Evolutionary conservation across 176 grass and related monocot species (phyloP).

Genomic region (Neostapfia colusana): DNA sequence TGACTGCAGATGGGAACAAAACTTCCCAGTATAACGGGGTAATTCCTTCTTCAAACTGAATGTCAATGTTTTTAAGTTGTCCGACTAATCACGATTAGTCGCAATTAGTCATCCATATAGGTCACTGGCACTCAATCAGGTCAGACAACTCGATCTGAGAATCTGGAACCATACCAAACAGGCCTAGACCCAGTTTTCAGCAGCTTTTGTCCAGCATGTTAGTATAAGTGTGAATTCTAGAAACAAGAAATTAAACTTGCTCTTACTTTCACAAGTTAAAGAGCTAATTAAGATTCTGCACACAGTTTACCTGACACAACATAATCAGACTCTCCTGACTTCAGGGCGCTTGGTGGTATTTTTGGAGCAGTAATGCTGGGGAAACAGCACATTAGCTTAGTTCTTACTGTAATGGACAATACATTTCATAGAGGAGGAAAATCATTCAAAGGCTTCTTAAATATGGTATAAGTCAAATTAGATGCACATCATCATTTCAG

Average conservation of each 20-base stretch:
- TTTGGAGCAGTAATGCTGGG: conserved; percentile 84
- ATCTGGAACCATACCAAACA: too few species aligned
- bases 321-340: conserved; percentile 81
- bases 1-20: conserved; percentile 19
- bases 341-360: conserved; percentile 76
- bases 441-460: conserved; percentile 2
- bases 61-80: too few species aligned
- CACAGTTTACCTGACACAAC: conserved; percentile 63
- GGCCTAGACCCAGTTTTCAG: conserved; percentile 7
- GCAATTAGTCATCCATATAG: too few species aligned
- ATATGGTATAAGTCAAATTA: not conserved
- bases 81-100: too few species aligned
- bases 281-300: conserved; percentile 9
- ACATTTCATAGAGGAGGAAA: not conserved
- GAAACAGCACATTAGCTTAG: conserved; percentile 14
- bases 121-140: too few species aligned
- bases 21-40: not conserved
- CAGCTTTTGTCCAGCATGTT: conserved; percentile 17
- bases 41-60: conserved; percentile 6
- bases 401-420: conserved; percentile 21
- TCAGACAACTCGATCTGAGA: too few species aligned
- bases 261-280: not conserved
- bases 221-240: conserved; percentile 10
- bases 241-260: not conserved
- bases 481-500: not conserved